Conservation (phyloP, 129 eudicot genomes). For the Deinandra increscens region DNA sequence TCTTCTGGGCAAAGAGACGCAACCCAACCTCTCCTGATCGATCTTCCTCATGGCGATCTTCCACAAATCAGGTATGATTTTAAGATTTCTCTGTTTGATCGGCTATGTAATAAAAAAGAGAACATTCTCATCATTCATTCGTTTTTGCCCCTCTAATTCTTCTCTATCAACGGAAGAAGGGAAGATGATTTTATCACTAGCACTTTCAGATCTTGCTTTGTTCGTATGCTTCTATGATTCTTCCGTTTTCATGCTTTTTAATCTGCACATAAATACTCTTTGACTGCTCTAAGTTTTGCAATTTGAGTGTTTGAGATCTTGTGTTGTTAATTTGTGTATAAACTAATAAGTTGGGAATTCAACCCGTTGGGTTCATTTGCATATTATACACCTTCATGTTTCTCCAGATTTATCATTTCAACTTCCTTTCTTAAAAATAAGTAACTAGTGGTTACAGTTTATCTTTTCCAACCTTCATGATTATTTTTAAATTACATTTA, state of each 20-base stretch:
- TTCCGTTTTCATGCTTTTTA: conserved; percentile 17
- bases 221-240: conserved; percentile 21
- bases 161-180: conserved; percentile 12
- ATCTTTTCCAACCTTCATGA: too few species aligned
- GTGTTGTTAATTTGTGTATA: conserved; percentile 10
- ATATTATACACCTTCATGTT: too few species aligned
- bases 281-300: conserved; percentile 12
- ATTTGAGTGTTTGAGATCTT: neutral
- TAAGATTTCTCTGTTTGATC: too few species aligned
- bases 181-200: conserved; percentile 8
- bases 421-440: too few species aligned
- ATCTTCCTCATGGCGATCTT: too few species aligned
- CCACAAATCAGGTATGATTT: too few species aligned
- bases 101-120: conserved; percentile 6
- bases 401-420: too few species aligned
- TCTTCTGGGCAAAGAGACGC: too few species aligned
- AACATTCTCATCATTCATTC: conserved; percentile 17
- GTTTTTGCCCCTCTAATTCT: conserved; percentile 9
- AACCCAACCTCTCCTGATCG: too few species aligned
- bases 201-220: conserved; percentile 26
- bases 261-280: conserved; percentile 8
- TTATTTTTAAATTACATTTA: too few species aligned
- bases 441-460: too few species aligned
- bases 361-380: too few species aligned
- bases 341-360: neutral